Percentiles rank a stretch among this genome's conserved stretches.
These are phyloP conservation scores for Termitomyces sp. DNA, from an alignment of 768 basidiomycete species.

Conservation along the genomic window DNA sequence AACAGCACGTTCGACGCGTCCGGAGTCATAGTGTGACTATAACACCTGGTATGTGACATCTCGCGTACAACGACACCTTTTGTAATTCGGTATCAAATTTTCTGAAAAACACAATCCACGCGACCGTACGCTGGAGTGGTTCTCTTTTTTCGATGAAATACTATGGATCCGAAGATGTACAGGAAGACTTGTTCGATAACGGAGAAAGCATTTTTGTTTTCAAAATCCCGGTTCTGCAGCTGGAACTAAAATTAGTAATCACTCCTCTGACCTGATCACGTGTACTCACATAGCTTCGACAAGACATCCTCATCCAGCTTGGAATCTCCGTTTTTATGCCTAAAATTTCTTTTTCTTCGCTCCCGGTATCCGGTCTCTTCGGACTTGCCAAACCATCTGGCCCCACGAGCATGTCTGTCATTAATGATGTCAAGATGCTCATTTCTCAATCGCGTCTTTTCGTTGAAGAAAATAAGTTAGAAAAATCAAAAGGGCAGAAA, in stretches of 20 bases:
- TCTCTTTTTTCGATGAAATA: no score
- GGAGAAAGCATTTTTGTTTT: no score
- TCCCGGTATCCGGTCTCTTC: slow-evolving; percentile 80
- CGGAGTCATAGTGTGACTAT: slow-evolving; percentile 9
- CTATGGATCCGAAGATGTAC: no score
- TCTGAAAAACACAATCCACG: no score
- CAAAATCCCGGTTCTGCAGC: no score
- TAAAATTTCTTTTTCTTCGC: slow-evolving; percentile 43
- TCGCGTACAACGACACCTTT: slow-evolving; percentile 2
- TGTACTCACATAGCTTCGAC: no score
- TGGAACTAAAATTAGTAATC: no score
- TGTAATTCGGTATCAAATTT: no score
- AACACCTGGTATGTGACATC: slow-evolving; percentile 15
- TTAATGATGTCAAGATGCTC: slow-evolving; percentile 83
- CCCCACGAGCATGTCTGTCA: slow-evolving; percentile 85
- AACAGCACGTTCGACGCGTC: not conserved
- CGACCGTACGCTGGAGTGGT: no score
- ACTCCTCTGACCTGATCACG: no score
- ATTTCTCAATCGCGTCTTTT: slow-evolving; percentile 76
- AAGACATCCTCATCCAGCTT: not conserved
- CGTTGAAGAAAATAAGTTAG: slow-evolving; percentile 54
- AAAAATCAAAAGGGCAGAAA: slow-evolving; percentile 46
- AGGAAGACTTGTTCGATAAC: no score
- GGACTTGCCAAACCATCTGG: slow-evolving; percentile 91
- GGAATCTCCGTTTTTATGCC: slow-evolving; percentile 45